Evolutionary conservation across 108 stramenopile species (phyloP), one percentile per base, ranked within the genome.

Genomic region (Nitzschia sp.): DNA sequence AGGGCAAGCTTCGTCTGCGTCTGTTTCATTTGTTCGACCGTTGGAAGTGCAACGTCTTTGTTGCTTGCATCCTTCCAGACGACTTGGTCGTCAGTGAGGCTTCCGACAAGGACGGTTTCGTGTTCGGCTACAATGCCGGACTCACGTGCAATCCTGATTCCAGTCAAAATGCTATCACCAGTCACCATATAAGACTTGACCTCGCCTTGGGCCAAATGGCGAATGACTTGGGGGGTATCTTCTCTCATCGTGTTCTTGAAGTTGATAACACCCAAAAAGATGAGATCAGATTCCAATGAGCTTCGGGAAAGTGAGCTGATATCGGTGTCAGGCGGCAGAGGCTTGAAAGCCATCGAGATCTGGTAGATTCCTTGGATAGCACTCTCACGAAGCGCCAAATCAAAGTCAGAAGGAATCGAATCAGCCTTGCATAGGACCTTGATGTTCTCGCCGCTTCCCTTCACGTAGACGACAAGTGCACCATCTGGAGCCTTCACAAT

Each of bases 81-180:
- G 24, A 76, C 56, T 18, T 58, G 30, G 23, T 66, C 76, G 55
- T 62, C 64, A 31, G 18, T 46, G 6, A 31, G 46, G 1, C 31
- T 30, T 26, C 60, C 70, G 1, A 83, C 51, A 31, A 86, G 47
- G 38, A 84, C 74, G 28, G 47, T 32, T 13, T 55, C 34, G 34
- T 75, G 33, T 4, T 30, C 42, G 23, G 62, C 33, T 38, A 89
- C 80, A 26, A 89, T 80, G 9, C 88, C 88, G 32, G 81, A 70
- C 56, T 80, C 70, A 42, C 64, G 66, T 2, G 88, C 88, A 49
- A 89, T 83, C 48, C 66, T 58, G 35, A 89, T 74, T 3, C 85
- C 88, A n/a, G 83, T 86, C 23, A 86, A 62, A 36, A 80, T 69
- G 48, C 73, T 82, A 56, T 89, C 88, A 21, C 88, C 88, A 9